Evolutionary conservation across 768 basidiomycete genomes (phyloP).

Genomic region (Collybiopsis confluens): DNA sequence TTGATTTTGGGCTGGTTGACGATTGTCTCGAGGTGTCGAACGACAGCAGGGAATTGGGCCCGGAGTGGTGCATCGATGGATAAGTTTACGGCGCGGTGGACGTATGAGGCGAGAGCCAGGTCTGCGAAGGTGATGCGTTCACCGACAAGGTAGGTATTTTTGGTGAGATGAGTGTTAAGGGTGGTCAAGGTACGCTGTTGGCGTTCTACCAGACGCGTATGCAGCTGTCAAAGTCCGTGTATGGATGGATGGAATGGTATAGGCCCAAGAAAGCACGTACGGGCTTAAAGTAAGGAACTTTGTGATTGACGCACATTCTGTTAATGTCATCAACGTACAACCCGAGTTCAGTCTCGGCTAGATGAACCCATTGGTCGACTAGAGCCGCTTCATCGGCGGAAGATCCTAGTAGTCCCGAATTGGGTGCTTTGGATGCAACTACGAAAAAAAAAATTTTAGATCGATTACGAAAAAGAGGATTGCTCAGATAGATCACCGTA

Average conservation of each 20-base stretch:
- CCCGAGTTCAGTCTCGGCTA: slow-evolving; percentile 64
- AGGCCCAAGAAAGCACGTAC: slow-evolving; percentile 36
- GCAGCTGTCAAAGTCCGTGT: slow-evolving; percentile 39
- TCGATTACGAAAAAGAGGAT: not conserved
- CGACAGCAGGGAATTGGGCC: slow-evolving; percentile 64
- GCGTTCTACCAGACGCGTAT: slow-evolving; percentile 49
- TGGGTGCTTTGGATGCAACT: slow-evolving; percentile 79
- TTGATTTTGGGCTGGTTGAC: slow-evolving; percentile 78
- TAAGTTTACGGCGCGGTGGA: slow-evolving; percentile 48
- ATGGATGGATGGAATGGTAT: not conserved
- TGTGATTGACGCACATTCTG: slow-evolving; percentile 36
- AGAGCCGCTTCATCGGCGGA: slow-evolving; percentile 63
- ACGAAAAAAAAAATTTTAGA: slow-evolving; percentile 16
- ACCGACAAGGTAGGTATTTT: slow-evolving; percentile 86
- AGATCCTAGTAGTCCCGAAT: slow-evolving; percentile 72
- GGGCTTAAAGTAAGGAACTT: slow-evolving; percentile 78
- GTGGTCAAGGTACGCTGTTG: slow-evolving; percentile 55
- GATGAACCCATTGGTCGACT: slow-evolving; percentile 83
- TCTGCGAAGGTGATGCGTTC: slow-evolving; percentile 96
- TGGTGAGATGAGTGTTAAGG: slow-evolving; percentile 69
- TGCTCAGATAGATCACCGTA: slow-evolving; percentile 64
- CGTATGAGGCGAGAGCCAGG: slow-evolving; percentile 56
- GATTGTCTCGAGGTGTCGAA: slow-evolving; percentile 86
- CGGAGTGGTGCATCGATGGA: slow-evolving; percentile 67
- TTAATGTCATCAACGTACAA: slow-evolving; percentile 30